These are phyloP conservation scores for Cryptococcus sp. DNA, from an alignment of 1,284 basidiomycete genomes.

Conservation along the genomic window DNA sequence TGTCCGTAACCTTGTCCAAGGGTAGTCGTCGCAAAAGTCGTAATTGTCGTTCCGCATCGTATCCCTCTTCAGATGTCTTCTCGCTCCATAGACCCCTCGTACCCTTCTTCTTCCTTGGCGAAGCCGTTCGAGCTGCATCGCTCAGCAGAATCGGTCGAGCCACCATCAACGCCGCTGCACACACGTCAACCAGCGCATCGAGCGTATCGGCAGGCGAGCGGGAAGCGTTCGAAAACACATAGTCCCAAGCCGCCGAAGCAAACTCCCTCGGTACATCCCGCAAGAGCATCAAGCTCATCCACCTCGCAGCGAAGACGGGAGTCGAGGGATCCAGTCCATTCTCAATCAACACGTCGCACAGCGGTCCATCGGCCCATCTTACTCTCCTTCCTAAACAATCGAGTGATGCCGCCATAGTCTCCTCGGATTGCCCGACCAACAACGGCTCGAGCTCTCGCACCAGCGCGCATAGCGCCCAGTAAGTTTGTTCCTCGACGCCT, in stretches of 20 bases:
- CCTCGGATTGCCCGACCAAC: slow-evolving; percentile 5
- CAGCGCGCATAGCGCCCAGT: slow-evolving; percentile 38
- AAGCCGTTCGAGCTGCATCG: neutral
- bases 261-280: slow-evolving; percentile 14
- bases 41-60: neutral
- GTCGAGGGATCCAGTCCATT: slow-evolving; percentile 33
- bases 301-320: slow-evolving; percentile 37
- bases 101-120: too few species aligned
- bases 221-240: slow-evolving; percentile 35
- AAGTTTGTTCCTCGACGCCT: slow-evolving; percentile 40
- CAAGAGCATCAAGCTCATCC: slow-evolving; percentile 29
- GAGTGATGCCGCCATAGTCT: slow-evolving; percentile 12
- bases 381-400: slow-evolving; percentile 25
- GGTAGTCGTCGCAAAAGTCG: neutral
- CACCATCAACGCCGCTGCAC: slow-evolving; percentile 27
- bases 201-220: slow-evolving; percentile 19
- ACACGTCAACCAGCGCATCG: slow-evolving; percentile 33
- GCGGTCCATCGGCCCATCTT: slow-evolving; percentile 37
- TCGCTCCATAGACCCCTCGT: neutral
- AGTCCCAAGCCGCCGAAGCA: slow-evolving; percentile 34
- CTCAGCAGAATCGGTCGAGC: neutral
- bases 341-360: slow-evolving; percentile 19
- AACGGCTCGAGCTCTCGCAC: slow-evolving; percentile 30
- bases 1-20: neutral
- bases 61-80: neutral